phyloP scores from a whole-genome alignment of 163 green algal species.

The Picocystis sp. region DNA sequence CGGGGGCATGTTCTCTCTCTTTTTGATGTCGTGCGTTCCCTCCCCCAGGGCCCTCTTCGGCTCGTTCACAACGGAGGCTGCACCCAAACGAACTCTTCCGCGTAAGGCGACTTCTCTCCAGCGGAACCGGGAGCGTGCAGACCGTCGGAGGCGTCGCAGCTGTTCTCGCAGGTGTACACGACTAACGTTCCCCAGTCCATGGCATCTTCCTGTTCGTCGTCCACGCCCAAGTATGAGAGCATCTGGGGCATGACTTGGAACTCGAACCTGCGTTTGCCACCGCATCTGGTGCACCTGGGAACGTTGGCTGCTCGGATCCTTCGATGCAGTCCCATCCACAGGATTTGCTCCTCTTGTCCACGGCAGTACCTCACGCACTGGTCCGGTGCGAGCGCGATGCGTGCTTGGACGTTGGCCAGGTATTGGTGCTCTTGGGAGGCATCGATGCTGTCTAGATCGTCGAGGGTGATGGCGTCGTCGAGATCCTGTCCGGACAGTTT shows the following conservation, averaged over 20 bases:
- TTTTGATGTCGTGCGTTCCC: too few species aligned
- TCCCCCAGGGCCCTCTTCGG: too few species aligned
- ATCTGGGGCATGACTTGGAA: slow-evolving; percentile 12
- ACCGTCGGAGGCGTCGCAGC: neutral
- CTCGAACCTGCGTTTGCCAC: slow-evolving; percentile 5
- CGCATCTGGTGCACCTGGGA: slow-evolving; percentile 1
- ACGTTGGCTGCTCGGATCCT: slow-evolving; percentile 1
- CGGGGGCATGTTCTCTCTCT: too few species aligned
- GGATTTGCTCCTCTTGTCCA: slow-evolving; percentile 1
- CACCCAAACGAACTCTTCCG: slow-evolving; percentile 12
- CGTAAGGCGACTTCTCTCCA: slow-evolving; percentile 5
- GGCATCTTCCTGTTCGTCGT: slow-evolving; percentile 4
- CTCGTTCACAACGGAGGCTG: neutral
- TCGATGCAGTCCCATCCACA: slow-evolving; percentile 10
- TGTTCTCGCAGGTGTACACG: slow-evolving; percentile 10
- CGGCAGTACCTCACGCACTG: slow-evolving; percentile 9
- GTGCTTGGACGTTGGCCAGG: slow-evolving; percentile 5
- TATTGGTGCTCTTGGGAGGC: slow-evolving; percentile 4
- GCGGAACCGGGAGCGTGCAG: neutral
- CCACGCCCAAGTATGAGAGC: slow-evolving; percentile 7
- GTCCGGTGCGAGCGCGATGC: slow-evolving; percentile 5
- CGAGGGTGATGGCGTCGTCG: too few species aligned
- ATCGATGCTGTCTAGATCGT: too few species aligned
- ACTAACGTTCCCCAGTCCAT: slow-evolving; percentile 9
- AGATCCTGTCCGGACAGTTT: too few species aligned